Base-by-base conservation (phyloP, 768 basidiomycete species). In the Chalciporus pseudorubinellus region DNA sequence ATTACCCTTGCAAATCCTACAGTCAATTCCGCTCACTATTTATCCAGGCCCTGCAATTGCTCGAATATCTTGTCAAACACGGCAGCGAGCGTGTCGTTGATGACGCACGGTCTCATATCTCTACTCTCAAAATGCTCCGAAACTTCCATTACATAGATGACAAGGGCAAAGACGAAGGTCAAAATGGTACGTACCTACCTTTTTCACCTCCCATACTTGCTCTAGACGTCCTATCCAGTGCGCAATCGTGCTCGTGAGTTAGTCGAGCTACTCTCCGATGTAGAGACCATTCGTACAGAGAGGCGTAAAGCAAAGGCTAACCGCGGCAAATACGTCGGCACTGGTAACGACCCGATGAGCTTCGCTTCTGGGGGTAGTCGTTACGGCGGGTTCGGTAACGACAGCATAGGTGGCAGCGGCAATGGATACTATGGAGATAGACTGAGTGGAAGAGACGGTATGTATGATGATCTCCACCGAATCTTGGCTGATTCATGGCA, bases 71-170 rank as follows among this genome's bases (percentile, higher is more conserved):
- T 45, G 77, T 98, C 68, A 99, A 97, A 71, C 89, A 98, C 59
- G 97, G 97, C 16, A 93, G 91, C 24, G 97, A 99, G 67, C 87
- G 97, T 36, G 95, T 98, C 11, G 92, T 99, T 16, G 97, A 99
- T 65, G 97, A 99, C 70, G 92, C 95, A 2, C 81, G 97, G 46
- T 89, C 92, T 1, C 97, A 98, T 69, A 76, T 98, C 22, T 88
- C 92, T 22, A 95, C 95, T 18, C 79, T 99, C 61, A 98, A 98
- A 74, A 98, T 98, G 92, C 81, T 98, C 11, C 77, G 94, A 51
- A 97, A 87, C 63, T 99, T 99, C 73, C 95, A 98, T 66, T 98
- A 98, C 69, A 91, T 98, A 50, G 97, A 99, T 58, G 95, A 98
- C 57, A 95, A 95, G 73, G 94, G 92, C 44, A 98, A 99, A 69